These are phyloP conservation scores for Aspergillus piperis DNA, from an alignment of 2,329 filamentous ascomycete species.

Conservation along the genomic window DNA sequence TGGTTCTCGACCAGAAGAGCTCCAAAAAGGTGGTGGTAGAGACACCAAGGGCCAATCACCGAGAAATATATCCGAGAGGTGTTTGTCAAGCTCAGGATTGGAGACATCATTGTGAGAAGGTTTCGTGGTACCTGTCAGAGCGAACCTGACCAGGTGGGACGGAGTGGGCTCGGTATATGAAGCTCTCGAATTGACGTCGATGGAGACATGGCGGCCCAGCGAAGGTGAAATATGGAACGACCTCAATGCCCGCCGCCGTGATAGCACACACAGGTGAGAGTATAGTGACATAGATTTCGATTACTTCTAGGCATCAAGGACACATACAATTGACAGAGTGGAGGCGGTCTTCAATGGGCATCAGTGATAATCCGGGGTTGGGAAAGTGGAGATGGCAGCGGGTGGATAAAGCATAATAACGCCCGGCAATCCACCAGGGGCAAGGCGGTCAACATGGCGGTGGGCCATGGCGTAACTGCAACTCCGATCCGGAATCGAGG, in stretches of 20 bases:
- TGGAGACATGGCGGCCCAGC: conserved; percentile 6
- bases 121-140: conserved; percentile 28
- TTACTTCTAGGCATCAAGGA: background rate
- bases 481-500: background rate
- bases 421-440: background rate
- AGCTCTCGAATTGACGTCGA: background rate
- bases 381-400: background rate
- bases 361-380: background rate
- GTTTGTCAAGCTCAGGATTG: conserved; percentile 14
- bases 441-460: conserved; percentile 6
- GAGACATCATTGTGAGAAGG: conserved; percentile 3
- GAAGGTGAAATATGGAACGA: conserved; percentile 9
- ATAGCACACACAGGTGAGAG: background rate
- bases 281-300: conserved; percentile 6
- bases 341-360: background rate
- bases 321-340: background rate
- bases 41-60: conserved; percentile 24
- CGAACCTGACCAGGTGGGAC: conserved; percentile 37
- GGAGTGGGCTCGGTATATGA: conserved; percentile 22
- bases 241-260: background rate
- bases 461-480: background rate
- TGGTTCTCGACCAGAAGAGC: conserved; percentile 16
- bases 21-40: conserved; percentile 26
- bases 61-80: conserved; percentile 24
- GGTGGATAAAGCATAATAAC: background rate